Conservation (phyloP, 805 yeast genomes). For the Yarrowia porcina region DNA sequence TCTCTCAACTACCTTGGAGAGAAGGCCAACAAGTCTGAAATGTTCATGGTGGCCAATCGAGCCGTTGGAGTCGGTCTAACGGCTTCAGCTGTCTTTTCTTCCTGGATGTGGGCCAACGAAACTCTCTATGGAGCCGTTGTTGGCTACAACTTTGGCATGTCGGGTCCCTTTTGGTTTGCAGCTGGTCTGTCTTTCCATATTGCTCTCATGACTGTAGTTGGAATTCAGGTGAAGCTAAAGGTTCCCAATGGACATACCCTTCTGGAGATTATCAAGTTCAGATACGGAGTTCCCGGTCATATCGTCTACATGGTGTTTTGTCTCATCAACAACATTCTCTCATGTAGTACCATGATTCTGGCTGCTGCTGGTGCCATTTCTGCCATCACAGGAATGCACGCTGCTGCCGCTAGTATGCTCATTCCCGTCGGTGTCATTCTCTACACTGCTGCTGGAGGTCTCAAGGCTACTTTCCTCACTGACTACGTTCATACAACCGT, state of each 20-base stretch:
- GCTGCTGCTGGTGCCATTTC: slow-evolving; percentile 48
- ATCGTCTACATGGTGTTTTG: slow-evolving; percentile 27
- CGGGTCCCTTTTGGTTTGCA: slow-evolving; percentile 69
- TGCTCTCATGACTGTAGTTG: slow-evolving; percentile 67
- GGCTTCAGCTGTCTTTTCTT: slow-evolving; percentile 45
- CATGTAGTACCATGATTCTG: slow-evolving; percentile 42
- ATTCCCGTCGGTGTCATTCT: slow-evolving; percentile 50
- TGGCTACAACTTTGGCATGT: slow-evolving; percentile 45
- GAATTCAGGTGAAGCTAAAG: slow-evolving; percentile 70
- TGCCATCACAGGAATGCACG: slow-evolving; percentile 46
- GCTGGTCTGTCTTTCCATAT: slow-evolving; percentile 79
- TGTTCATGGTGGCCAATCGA: slow-evolving; percentile 42
- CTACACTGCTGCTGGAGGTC: slow-evolving; percentile 52
- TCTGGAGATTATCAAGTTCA: slow-evolving; percentile 64
- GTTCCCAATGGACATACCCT: slow-evolving; percentile 83
- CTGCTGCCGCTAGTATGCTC: slow-evolving; percentile 47
- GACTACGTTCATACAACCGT: slow-evolving; percentile 53
- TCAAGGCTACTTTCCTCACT: slow-evolving; percentile 52
- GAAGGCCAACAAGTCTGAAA: slow-evolving; percentile 32
- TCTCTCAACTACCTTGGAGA: slow-evolving; percentile 29
- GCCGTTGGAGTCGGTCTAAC: slow-evolving; percentile 45
- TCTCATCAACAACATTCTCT: slow-evolving; percentile 31
- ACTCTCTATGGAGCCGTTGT: slow-evolving; percentile 42
- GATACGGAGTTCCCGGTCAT: slow-evolving; percentile 67
- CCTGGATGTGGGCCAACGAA: slow-evolving; percentile 51